Percentiles rank a stretch among this genome's conserved stretches.
phyloP scores from a whole-genome alignment of 495 filamentous ascomycete species.

The Penicillium arizonense region DNA sequence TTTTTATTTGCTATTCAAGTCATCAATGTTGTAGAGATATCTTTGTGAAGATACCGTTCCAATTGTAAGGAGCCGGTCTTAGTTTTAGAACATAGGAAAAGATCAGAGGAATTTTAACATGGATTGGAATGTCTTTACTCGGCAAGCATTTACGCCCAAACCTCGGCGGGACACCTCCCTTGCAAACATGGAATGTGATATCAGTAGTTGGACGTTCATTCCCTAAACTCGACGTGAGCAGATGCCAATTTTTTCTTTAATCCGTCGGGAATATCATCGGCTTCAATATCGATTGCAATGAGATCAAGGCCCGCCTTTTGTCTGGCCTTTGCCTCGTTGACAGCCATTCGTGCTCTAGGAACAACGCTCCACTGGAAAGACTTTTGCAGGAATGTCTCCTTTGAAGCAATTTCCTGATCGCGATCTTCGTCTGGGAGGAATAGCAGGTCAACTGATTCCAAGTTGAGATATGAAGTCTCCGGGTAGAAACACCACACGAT shows the following conservation, averaged over 20 bases:
- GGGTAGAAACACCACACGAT: constrained; percentile 42
- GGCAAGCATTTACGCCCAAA: no score
- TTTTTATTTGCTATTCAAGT: no score
- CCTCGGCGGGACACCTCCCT: no score
- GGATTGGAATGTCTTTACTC: no score
- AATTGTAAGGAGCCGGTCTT: no score
- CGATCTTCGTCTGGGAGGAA: constrained; percentile 7
- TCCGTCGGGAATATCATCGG: background rate
- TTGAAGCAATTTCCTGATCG: constrained; percentile 10
- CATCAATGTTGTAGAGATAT: no score
- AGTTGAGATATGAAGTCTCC: constrained; percentile 25
- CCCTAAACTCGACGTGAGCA: constrained; percentile 7
- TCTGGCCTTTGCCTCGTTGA: constrained; percentile 15
- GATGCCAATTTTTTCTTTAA: background rate
- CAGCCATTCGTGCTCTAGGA: constrained; percentile 14
- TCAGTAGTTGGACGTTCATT: background rate
- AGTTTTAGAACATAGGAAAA: no score
- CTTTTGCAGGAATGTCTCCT: constrained; percentile 14
- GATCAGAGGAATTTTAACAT: no score
- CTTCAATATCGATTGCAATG: constrained; percentile 4
- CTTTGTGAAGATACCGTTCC: no score
- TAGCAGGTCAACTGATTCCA: constrained; percentile 17
- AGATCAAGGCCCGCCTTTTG: constrained; percentile 9
- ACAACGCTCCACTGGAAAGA: constrained; percentile 15
- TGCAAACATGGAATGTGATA: no score